A percentile compares a stretch with the other conserved stretches of the same genome.
Conservation (phyloP, 2,329 filamentous ascomycete species). For the Samsoniella hepiali region DNA sequence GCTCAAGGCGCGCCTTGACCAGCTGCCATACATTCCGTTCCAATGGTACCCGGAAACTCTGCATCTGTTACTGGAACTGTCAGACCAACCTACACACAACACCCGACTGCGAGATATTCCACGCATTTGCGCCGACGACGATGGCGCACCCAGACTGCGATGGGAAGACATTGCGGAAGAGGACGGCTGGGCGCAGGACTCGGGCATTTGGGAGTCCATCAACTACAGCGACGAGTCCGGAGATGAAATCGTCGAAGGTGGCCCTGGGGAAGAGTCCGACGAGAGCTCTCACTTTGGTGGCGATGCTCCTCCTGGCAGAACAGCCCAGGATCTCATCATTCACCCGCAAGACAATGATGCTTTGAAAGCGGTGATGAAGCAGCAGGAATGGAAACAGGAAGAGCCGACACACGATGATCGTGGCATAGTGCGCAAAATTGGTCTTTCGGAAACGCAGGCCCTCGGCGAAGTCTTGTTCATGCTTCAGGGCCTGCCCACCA, state of each 20-base stretch:
- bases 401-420: conserved; percentile 35
- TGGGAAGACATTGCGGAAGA: conserved; percentile 79
- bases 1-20: conserved; percentile 55
- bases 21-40: conserved; percentile 50
- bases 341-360: conserved; percentile 32
- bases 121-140: conserved; percentile 42
- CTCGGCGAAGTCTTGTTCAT: conserved; percentile 80
- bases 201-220: conserved; percentile 67
- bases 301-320: conserved; percentile 27
- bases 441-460: conserved; percentile 67
- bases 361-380: conserved; percentile 30
- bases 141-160: conserved; percentile 51
- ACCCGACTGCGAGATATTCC: conserved; percentile 64
- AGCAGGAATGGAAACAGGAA: conserved; percentile 36
- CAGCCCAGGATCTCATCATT: conserved; percentile 35
- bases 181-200: conserved; percentile 67
- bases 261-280: conserved; percentile 39
- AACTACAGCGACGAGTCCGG: conserved; percentile 67
- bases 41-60: conserved; percentile 78
- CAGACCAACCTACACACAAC: conserved; percentile 73
- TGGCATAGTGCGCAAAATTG: conserved; percentile 37
- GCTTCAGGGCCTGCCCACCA: conserved; percentile 74
- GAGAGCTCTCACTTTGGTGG: conserved; percentile 31
- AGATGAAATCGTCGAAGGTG: conserved; percentile 37
- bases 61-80: conserved; percentile 74